Base-by-base conservation (phyloP, 805 yeast genomes). In the Teunomyces stri region DNA sequence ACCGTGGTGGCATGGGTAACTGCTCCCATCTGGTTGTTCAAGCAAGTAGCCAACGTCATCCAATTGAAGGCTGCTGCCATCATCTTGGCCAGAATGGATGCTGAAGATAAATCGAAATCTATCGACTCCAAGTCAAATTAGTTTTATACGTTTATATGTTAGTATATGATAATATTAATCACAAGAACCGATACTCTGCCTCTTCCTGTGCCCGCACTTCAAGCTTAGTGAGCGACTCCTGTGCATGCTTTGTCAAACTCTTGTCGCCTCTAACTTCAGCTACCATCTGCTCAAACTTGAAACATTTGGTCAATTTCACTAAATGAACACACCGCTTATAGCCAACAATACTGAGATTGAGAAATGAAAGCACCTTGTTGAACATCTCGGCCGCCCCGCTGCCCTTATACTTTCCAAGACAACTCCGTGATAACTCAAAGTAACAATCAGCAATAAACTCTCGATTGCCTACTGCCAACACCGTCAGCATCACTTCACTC, bases 1-100 rank as follows among this genome's bases (percentile, higher is more conserved):
- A 80, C 87, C 15, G 60, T 78, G 39, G 60, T 84, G 55, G 79
- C 79, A 12, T 71, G 78, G 54, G 51, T 82, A 31, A 81, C 90
- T 52, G 76, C 86, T 51, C 99, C 99, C 27, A 77, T 91, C 46
- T 94, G 96, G 89, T 64, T 81, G 16, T 88, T 90, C 72, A 94
- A 94, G 70, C 99, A 94, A 72, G 66, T 85, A 48, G 87, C 95
- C 52, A 94, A 95, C 63, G 83, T 89, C 16, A 81, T 94, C 51
- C 99, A 94, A 70, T 69, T 94, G 79, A 77, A 81, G 48, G 83
- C 87, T 58, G 99, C 99, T 10, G 89, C 96, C 10, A 65, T 85
- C 31, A 75, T 81, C 45, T 77, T 94, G 59, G 97, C 97, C 9
- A 80, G 77, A 50, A 61, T 79, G 48, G 99, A 94, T 64, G 87